Conservation (phyloP, 352 stramenopile species). For the Elongisporangium prolatum region DNA sequence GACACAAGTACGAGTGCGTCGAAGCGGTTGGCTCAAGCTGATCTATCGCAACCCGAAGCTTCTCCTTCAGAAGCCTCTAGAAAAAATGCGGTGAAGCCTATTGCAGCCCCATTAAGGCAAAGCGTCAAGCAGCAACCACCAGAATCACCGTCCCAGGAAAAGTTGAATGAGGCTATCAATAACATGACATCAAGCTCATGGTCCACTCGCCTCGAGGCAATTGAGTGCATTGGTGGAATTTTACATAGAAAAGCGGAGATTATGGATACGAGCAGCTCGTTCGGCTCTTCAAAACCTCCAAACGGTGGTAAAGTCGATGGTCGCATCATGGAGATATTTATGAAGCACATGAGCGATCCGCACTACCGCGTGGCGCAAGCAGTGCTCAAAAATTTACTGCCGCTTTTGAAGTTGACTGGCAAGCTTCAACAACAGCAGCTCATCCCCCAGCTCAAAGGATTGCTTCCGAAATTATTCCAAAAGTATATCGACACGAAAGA, state of each 20-base stretch:
- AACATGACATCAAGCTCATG: slow-evolving; percentile 51
- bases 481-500: slow-evolving; percentile 80
- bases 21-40: background rate
- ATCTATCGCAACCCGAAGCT: background rate
- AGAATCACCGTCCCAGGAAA: slow-evolving; percentile 13
- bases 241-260: slow-evolving; percentile 13
- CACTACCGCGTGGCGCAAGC: slow-evolving; percentile 75
- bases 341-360: slow-evolving; percentile 61
- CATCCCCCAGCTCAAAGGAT: slow-evolving; percentile 39
- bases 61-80: background rate
- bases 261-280: slow-evolving; percentile 3
- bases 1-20: background rate
- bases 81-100: background rate
- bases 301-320: slow-evolving; percentile 45
- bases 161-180: slow-evolving; percentile 48
- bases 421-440: slow-evolving; percentile 32
- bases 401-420: slow-evolving; percentile 34
- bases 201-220: slow-evolving; percentile 61
- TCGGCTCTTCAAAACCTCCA: background rate
- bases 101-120: background rate
- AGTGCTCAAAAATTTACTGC: slow-evolving; percentile 53
- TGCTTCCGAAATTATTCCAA: slow-evolving; percentile 66
- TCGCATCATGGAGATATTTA: slow-evolving; percentile 41
- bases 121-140: background rate
- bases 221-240: slow-evolving; percentile 36